Base-by-base conservation (phyloP, 1,284 basidiomycete species). In the Ustilago vetiveriae region DNA sequence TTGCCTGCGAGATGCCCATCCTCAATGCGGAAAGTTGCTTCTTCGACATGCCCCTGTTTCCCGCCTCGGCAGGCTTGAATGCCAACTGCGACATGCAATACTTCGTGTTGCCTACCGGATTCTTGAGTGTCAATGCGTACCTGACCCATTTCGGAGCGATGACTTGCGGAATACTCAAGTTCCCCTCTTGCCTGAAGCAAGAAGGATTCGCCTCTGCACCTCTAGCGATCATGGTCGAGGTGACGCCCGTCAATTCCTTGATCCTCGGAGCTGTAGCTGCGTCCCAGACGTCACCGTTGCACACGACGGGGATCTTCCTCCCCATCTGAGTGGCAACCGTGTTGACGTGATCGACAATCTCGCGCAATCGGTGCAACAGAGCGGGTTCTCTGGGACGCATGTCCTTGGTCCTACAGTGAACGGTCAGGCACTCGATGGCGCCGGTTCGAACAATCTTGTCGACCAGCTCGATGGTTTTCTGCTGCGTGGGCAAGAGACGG, bases 161-260 rank as follows among this genome's bases (percentile, higher is more conserved):
- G 27, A 57, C 63, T n/a, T 68, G 63, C 1, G 74, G 72, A 11
- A 69, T 56, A 47, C 76, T 80, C 26, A 56, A 27, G 14, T 54
- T 49, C 21, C 76, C 69, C 33, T 68, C 32, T 23, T 86, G 82
- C 2, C 88, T 87, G 84, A 98, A 98, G 75, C 92, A 90, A 0
- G 90, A 90, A 0, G 94, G 92, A 82, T 98, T 98, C 9, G 89
- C 84, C 83, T 98, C 96, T 7, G 94, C 94, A 0, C 90, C 92
- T 13, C 94, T 90, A 7, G 95, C 96, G 38, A 98, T 90, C 95
- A 98, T 98, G 27, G 92, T 89, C 0, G 92, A 92, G 69, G 90
- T 88, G n/a, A 92, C 92, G 21, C 90, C 91, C 1, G 75, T 80
- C 2, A 51, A 82, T 54, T 86, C 84, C 57, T 90, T 87, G 57